Percentiles rank a stretch among this genome's conserved stretches.
These are phyloP conservation scores for Gentiana macrophylla DNA, from an alignment of 257 asterid species.

Conservation along the genomic window DNA sequence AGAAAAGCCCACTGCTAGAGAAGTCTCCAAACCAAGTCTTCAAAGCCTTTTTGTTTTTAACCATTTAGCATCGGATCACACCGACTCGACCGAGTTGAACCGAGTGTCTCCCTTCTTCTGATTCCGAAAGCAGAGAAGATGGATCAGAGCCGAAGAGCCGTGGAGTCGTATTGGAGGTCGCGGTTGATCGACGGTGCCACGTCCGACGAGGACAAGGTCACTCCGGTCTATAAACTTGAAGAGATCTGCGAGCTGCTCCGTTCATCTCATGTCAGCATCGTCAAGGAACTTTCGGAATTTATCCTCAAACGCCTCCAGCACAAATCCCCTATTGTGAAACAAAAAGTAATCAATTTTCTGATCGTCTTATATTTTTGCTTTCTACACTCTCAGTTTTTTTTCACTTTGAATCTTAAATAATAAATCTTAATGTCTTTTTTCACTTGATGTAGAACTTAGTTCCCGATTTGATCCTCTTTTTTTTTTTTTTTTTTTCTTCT, in stretches of 20 bases:
- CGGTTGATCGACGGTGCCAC: constrained; percentile 78
- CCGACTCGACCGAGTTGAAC: not conserved
- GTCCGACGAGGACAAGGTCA: constrained; percentile 89
- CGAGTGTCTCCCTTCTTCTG: constrained; percentile 2
- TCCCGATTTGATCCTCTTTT: not conserved
- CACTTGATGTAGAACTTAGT: not conserved
- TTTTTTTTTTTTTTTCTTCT: too few species aligned
- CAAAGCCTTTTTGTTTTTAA: too few species aligned
- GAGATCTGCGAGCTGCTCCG: constrained; percentile 85
- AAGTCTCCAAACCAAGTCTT: too few species aligned
- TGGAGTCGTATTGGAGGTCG: constrained; percentile 97
- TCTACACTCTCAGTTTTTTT: not conserved
- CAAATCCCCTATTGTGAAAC: constrained; percentile 84
- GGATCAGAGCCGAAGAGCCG: constrained; percentile 99
- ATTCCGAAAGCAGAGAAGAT: constrained; percentile 14
- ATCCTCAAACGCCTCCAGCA: constrained; percentile 91
- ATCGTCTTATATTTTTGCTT: not conserved
- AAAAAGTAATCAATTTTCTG: constrained; percentile 34
- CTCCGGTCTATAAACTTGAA: constrained; percentile 93
- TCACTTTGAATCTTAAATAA: not conserved
- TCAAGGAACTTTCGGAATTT: constrained; percentile 79
- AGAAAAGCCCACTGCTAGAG: too few species aligned
- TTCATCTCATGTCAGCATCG: constrained; percentile 69
- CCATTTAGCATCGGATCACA: too few species aligned
- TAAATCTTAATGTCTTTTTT: not conserved